phyloP scores from a whole-genome alignment of 148 eudicot genomes.

The Polygonum maritimum region DNA sequence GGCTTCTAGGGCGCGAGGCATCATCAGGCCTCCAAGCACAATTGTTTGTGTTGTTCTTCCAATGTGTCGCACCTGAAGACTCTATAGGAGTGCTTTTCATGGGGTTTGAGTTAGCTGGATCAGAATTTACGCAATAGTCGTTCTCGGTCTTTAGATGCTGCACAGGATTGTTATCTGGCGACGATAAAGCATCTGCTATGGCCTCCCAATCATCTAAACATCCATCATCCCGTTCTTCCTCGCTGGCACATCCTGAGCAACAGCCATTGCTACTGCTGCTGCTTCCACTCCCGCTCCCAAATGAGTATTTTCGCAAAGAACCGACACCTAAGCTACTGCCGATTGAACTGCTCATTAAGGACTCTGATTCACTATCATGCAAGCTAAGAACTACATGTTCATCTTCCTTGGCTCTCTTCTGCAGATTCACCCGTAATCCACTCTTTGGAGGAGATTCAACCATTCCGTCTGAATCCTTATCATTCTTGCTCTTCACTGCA shows the following conservation, averaged over 20 bases:
- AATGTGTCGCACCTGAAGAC: constrained; percentile 12
- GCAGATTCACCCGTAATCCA: constrained; percentile 7
- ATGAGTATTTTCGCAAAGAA: constrained; percentile 12
- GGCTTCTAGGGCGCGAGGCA: constrained; percentile 57
- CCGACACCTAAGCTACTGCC: constrained; percentile 30
- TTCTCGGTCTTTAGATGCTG: constrained; percentile 5
- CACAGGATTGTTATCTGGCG: constrained; percentile 11
- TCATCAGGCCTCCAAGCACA: constrained; percentile 73
- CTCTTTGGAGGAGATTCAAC: constrained; percentile 8
- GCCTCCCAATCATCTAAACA: constrained; percentile 85
- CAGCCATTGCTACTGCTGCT: constrained; percentile 35
- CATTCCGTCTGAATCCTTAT: constrained; percentile 5
- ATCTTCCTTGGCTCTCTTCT: constrained; percentile 11
- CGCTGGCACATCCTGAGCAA: constrained; percentile 42
- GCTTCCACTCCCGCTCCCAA: constrained; percentile 23
- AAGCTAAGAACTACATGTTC: constrained; percentile 9
- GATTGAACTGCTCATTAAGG: constrained; percentile 31
- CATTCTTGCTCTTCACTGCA: constrained; percentile 21
- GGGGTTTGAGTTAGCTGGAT: not conserved
- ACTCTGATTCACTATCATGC: constrained; percentile 32
- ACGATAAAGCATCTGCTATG: constrained; percentile 59
- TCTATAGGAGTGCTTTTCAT: constrained; percentile 11
- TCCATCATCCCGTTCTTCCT: constrained; percentile 51
- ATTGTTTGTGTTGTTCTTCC: constrained; percentile 15
- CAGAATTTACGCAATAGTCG: not conserved